Evolutionary conservation across 768 basidiomycete species (phyloP).

Genomic region (Rickenella mellea): DNA sequence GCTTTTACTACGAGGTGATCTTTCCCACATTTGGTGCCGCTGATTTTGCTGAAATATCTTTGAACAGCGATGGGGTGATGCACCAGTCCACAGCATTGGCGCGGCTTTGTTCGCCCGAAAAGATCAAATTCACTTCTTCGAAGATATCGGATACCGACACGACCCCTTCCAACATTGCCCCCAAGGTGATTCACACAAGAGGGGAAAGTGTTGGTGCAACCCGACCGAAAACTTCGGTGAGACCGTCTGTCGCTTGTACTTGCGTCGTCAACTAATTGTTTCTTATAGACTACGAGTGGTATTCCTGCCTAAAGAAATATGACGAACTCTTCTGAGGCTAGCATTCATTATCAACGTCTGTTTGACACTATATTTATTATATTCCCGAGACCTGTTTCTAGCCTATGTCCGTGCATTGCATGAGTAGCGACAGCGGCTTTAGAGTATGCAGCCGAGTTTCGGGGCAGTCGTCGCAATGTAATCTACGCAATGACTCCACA

Average conservation of each 20-base stretch:
- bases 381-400: not conserved
- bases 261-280: constrained; percentile 2
- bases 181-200: constrained; percentile 59
- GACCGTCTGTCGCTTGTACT: constrained; percentile 11
- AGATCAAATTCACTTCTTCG: constrained; percentile 90
- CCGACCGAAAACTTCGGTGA: constrained; percentile 62
- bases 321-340: constrained; percentile 42
- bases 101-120: constrained; percentile 83
- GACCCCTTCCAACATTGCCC: constrained; percentile 94
- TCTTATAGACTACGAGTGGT: constrained; percentile 66
- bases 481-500: not conserved
- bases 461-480: not conserved
- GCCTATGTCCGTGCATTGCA: not conserved
- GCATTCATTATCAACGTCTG: not conserved
- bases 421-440: no score
- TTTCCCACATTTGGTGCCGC: not conserved
- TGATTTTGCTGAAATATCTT: not conserved
- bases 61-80: constrained; percentile 89
- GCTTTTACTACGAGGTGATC: constrained; percentile 79
- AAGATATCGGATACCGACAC: constrained; percentile 88
- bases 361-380: not conserved
- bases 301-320: constrained; percentile 79
- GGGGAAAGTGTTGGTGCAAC: constrained; percentile 85
- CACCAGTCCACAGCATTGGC: constrained; percentile 82
- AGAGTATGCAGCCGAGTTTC: no score